Percentiles rank a stretch among this genome's conserved stretches.
phyloP scores from a whole-genome alignment of 2,329 filamentous ascomycete species.

The Diaporthe aspalathi region DNA sequence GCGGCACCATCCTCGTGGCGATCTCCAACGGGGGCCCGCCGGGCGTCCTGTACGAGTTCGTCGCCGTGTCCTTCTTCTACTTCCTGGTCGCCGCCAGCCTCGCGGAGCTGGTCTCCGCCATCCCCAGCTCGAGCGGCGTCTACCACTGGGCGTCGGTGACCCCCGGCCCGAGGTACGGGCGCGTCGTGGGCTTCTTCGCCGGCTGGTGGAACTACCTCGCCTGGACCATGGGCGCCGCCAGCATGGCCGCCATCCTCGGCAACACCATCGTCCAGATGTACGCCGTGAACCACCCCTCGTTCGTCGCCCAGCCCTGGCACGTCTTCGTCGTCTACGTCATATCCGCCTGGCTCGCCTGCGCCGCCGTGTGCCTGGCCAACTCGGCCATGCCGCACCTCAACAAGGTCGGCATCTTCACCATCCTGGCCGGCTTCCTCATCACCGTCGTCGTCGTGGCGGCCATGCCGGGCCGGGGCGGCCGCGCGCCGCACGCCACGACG shows the following conservation, averaged over 20 bases:
- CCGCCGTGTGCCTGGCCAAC: constrained; percentile 64
- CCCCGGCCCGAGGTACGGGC: constrained; percentile 62
- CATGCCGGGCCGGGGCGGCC: constrained; percentile 55
- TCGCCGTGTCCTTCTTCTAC: constrained; percentile 62
- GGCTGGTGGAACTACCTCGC: constrained; percentile 60
- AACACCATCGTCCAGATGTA: constrained; percentile 58
- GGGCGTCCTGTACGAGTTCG: constrained; percentile 72
- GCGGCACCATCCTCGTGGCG: constrained; percentile 59
- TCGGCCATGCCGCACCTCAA: constrained; percentile 63
- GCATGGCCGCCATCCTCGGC: constrained; percentile 55
- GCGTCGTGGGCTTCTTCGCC: constrained; percentile 59
- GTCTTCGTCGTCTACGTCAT: constrained; percentile 57
- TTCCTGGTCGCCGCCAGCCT: constrained; percentile 68
- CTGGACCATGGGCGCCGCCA: constrained; percentile 54
- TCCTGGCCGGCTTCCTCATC: constrained; percentile 64
- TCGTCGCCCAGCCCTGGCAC: constrained; percentile 54
- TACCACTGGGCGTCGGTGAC: constrained; percentile 73
- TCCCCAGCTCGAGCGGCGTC: constrained; percentile 70
- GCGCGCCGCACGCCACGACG: constrained; percentile 46
- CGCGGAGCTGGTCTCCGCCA: constrained; percentile 70
- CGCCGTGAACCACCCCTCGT: constrained; percentile 53
- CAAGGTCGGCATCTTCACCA: constrained; percentile 62
- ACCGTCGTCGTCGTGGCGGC: constrained; percentile 66
- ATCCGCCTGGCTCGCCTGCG: constrained; percentile 53
- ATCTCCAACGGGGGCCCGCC: constrained; percentile 72